Base-by-base conservation (phyloP, 805 yeast genomes). In the Saturnispora bothae region DNA sequence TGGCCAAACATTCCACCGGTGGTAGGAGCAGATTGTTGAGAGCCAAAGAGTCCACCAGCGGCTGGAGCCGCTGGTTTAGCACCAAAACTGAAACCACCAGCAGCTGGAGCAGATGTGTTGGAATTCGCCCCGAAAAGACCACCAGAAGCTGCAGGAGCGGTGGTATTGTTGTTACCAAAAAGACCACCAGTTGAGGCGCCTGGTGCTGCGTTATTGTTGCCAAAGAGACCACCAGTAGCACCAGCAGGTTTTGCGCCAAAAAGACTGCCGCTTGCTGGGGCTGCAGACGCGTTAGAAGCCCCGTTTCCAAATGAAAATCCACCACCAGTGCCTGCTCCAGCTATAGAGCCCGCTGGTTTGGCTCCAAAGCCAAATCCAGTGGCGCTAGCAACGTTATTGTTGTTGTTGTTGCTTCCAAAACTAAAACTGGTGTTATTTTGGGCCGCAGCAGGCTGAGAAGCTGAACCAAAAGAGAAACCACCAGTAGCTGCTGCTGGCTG, bases 1-100 rank as follows among this genome's bases (percentile, higher is more conserved):
- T 28, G 14, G 4, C 70, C 69, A 49, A 64, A 63, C 23, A 60
- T 42, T 1, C 64, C 66, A 3, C 64, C 63, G 5, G 56, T 59
- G 31, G 59, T 65, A 2, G 64, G 62, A 31, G 46, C 44, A 8
- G 39, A 38, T 2, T 36, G 16, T 2, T 41, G 25, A 14, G 29
- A 31, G 17, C 42, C 41, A 42, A 36, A 39, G 10, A 55, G 48
- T 15, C 56, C 29, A 17, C 46, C 39, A 27, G 38, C 32, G 40
- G 41, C 40, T 25, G 50, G 30, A 27, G 43, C 52, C 37, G 45
- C 53, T 32, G 43, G 39, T 31, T 25, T 26, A 33, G 20, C 34
- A 19, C 46, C 44, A 25, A 36, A 33, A 16, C 46, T 39, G 28
- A 39, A 34, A 12, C 51, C 49, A 31, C 9, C 46, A 10, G 14